Conservation (phyloP, 257 asterid genomes). For the Jacaranda mimosifolia region DNA sequence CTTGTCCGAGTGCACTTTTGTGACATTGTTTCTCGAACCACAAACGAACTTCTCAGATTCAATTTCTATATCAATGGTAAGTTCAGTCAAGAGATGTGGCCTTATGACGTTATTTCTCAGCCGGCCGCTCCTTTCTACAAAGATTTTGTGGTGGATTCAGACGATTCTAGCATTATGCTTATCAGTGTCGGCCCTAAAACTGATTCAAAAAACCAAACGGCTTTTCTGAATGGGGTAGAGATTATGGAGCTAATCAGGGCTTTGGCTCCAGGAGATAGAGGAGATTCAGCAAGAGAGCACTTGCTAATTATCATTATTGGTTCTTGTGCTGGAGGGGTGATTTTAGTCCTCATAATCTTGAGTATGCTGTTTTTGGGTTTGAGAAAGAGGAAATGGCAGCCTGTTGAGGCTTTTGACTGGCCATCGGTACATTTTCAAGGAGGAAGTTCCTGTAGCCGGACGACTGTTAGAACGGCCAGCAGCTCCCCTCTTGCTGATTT, state of each 20-base stretch:
- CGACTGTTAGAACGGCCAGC: conserved; percentile 14
- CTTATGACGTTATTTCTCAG: not conserved
- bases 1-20: conserved; percentile 51
- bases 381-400: conserved; percentile 29
- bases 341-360: conserved; percentile 24
- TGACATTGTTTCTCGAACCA: conserved; percentile 24
- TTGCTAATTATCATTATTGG: conserved; percentile 23
- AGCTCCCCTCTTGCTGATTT: conserved; percentile 34
- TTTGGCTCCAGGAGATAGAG: not conserved
- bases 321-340: conserved; percentile 37
- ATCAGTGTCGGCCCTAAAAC: conserved; percentile 31
- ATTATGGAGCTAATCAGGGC: conserved; percentile 45
- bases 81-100: conserved; percentile 1
- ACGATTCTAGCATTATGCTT: conserved; percentile 46
- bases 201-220: not conserved
- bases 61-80: conserved; percentile 33
- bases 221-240: conserved; percentile 55
- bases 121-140: conserved; percentile 35
- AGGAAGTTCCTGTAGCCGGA: conserved; percentile 32
- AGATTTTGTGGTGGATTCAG: conserved; percentile 51
- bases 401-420: conserved; percentile 26
- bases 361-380: conserved; percentile 24
- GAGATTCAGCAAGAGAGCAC: not conserved
- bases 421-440: not conserved
- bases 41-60: not conserved